These are phyloP conservation scores for Pythium apleroticum DNA, from an alignment of 352 stramenopile species.

Conservation along the genomic window DNA sequence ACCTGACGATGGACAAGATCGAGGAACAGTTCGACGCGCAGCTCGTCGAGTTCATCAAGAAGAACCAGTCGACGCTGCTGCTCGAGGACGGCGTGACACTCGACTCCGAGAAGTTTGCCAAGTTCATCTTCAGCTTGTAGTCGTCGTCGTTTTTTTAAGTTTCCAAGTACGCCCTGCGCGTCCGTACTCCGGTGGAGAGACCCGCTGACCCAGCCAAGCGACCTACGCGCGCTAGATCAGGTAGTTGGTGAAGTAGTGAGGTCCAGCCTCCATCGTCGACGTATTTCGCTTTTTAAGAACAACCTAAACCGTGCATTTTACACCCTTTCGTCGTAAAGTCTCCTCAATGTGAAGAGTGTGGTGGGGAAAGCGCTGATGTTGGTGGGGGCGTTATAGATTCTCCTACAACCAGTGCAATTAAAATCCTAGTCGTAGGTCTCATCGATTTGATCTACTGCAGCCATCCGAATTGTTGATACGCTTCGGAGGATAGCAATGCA, in stretches of 20 bases:
- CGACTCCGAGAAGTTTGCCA: conserved; percentile 74
- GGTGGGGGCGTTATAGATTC: no score
- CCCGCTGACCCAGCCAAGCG: background rate
- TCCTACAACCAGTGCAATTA: no score
- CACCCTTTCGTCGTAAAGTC: background rate
- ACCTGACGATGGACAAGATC: conserved; percentile 76
- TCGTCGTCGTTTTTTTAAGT: conserved; percentile 8
- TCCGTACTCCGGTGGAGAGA: background rate
- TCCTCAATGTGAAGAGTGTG: no score
- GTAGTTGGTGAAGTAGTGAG: background rate
- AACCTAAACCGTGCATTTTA: conserved; percentile 3
- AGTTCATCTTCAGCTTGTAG: conserved; percentile 84
- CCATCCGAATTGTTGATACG: no score
- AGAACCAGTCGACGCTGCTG: conserved; percentile 55
- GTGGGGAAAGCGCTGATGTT: no score
- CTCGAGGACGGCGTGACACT: conserved; percentile 55
- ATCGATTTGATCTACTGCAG: no score
- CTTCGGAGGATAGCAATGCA: no score
- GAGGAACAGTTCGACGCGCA: conserved; percentile 78
- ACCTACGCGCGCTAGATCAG: background rate
- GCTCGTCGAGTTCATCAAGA: conserved; percentile 81
- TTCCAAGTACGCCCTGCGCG: background rate
- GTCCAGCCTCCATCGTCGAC: background rate
- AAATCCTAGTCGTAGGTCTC: no score
- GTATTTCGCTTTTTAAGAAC: conserved; percentile 6